phyloP scores from a whole-genome alignment of 805 yeast species.

The Metschnikowia anglica region DNA sequence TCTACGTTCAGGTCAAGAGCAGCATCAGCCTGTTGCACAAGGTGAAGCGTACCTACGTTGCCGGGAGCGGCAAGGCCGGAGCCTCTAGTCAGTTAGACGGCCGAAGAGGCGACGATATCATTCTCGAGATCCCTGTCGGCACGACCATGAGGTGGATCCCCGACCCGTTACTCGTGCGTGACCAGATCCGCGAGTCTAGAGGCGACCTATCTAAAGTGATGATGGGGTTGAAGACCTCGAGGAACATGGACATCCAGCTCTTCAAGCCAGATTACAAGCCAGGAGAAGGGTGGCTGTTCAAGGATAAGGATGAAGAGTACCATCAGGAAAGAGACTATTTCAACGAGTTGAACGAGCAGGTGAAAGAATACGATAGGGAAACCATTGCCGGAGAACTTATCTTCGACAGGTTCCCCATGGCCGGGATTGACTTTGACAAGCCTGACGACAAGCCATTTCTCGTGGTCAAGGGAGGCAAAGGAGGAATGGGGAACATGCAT shows the following conservation, averaged over 20 bases:
- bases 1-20: conserved; percentile 77
- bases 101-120: conserved; percentile 72
- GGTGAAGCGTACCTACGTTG: conserved; percentile 63
- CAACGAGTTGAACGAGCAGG: conserved; percentile 57
- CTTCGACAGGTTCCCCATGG: conserved; percentile 71
- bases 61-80: conserved; percentile 72
- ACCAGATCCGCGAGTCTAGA: conserved; percentile 22
- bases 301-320: conserved; percentile 71
- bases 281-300: conserved; percentile 89
- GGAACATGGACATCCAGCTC: conserved; percentile 49
- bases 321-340: conserved; percentile 70
- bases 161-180: conserved; percentile 53
- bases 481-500: conserved; percentile 97
- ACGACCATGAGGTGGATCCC: conserved; percentile 86
- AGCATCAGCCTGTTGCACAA: conserved; percentile 72
- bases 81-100: conserved; percentile 81
- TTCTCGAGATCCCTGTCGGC: conserved; percentile 89
- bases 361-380: conserved; percentile 62
- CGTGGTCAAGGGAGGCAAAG: conserved; percentile 80
- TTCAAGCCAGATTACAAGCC: conserved; percentile 58
- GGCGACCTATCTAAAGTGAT: conserved; percentile 21
- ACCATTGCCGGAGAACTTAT: conserved; percentile 55
- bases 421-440: conserved; percentile 72
- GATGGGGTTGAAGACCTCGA: conserved; percentile 22
- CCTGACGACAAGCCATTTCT: conserved; percentile 66